These are phyloP conservation scores for Heliamphora exappendiculata DNA, from an alignment of 148 eudicot genomes.

Conservation along the genomic window DNA sequence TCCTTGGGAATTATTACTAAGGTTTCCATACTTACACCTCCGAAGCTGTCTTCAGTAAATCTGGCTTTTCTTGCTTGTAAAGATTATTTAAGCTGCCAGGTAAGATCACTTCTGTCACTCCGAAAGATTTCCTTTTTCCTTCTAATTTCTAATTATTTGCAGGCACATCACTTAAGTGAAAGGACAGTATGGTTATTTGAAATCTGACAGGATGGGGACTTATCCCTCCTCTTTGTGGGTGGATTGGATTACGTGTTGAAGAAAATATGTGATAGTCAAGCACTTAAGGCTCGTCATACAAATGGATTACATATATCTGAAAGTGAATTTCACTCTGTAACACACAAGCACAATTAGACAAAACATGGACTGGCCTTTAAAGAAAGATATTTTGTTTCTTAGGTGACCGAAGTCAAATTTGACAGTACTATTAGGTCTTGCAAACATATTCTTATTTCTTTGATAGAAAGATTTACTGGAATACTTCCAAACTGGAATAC, in stretches of 20 bases:
- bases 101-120: slow-evolving; percentile 17
- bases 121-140: neutral
- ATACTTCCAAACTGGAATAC: no score
- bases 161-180: neutral
- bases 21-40: slow-evolving; percentile 87
- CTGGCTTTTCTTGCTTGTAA: slow-evolving; percentile 89
- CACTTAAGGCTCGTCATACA: neutral
- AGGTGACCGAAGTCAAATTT: neutral
- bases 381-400: neutral
- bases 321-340: neutral
- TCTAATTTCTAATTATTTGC: neutral
- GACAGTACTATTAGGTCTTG: neutral
- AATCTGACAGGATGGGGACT: slow-evolving; percentile 1
- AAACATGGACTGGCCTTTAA: neutral
- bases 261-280: neutral
- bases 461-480: neutral
- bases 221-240: no score
- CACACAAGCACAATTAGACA: neutral
- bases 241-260: no score
- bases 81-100: slow-evolving; percentile 92
- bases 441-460: neutral
- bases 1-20: slow-evolving; percentile 87
- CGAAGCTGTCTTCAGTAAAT: slow-evolving; percentile 75
- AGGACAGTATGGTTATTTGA: neutral
- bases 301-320: neutral